Evolutionary conservation across 192 early-diverging fungal genomes (phyloP).

Genomic region (Dimargaris cristalligena): DNA sequence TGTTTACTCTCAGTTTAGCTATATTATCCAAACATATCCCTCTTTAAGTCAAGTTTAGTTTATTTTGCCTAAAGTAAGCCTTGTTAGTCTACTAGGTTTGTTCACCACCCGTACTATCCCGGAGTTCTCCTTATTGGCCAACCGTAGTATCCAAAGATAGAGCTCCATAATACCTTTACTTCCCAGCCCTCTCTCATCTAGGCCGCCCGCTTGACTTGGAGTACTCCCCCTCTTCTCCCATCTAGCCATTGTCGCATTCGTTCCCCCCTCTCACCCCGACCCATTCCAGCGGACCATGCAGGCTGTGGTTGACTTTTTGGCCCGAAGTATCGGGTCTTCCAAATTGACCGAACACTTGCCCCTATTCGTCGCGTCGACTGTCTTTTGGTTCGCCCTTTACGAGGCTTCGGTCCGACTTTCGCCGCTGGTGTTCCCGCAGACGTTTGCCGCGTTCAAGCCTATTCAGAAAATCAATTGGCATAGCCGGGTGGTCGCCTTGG

Average conservation of each 20-base stretch:
- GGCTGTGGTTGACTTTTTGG: background rate
- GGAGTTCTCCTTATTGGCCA: no score
- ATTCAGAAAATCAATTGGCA: conserved; percentile 12
- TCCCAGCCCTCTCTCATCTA: no score
- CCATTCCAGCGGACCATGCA: background rate
- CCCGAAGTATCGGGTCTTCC: background rate
- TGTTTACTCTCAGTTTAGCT: no score
- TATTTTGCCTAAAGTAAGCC: no score
- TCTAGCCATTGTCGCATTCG: background rate
- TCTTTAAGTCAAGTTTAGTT: no score
- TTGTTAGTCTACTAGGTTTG: no score
- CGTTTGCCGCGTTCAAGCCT: background rate
- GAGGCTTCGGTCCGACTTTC: background rate
- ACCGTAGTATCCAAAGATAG: no score
- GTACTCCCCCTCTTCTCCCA: no score
- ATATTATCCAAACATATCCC: no score
- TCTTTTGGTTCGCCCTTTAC: background rate
- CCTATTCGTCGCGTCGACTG: background rate
- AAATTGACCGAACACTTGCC: background rate
- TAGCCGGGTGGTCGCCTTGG: conserved; percentile 20
- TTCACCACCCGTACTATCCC: no score
- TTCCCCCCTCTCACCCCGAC: background rate
- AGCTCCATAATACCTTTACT: no score
- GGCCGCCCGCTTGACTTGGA: no score
- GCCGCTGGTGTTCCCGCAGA: background rate